Evolutionary conservation across 2,329 filamentous ascomycete genomes (phyloP), one percentile per base, ranked within the genome.

Genomic region (Metarhizium anisopliae): DNA sequence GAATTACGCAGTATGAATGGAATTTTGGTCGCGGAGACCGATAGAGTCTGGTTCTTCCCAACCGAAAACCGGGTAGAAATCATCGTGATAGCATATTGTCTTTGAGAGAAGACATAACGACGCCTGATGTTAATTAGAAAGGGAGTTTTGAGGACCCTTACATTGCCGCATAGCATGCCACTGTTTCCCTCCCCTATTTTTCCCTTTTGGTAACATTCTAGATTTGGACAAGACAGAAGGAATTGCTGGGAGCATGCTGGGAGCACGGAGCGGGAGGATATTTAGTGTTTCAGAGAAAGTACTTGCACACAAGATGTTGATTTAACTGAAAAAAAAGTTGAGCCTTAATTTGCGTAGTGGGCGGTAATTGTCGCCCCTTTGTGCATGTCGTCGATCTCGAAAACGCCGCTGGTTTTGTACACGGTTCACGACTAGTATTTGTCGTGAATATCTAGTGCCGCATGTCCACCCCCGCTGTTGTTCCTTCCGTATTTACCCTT

Each of bases 11-110:
- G 82, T 84, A 82, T 63, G 82, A 85, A 67, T 85, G 82, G 82
- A 83, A 78, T 59, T 70, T 85, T 61, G 72, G 80, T n/a, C 78
- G 78, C 60, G 72, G 76, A 61, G 81, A 84, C 62, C 75, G 78
- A 64, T 82, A 79, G 74, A 74, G 69, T 60, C 65, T 74, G 56
- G 58, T 58, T 53, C 59, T 60, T 51, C 56, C 56, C 38, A 55
- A 55, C 43, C 51, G 43, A 36, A 53, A 45, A 47, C 20, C 20
- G 16, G 11, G 51, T 47, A 36, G 45, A 49, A 29, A 49, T 30
- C 45, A 29, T 4, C 11, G 42, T 11, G 40, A 50, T 40, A 36
- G 50, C 20, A 16, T 52, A 14, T 38, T 38, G 7, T 25, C 50
- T 6, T 42, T 30, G 54, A 38, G 38, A 13, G 16, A 30, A 16